phyloP scores from a whole-genome alignment of 345 rosid species.

The Aquilaria malaccensis region DNA sequence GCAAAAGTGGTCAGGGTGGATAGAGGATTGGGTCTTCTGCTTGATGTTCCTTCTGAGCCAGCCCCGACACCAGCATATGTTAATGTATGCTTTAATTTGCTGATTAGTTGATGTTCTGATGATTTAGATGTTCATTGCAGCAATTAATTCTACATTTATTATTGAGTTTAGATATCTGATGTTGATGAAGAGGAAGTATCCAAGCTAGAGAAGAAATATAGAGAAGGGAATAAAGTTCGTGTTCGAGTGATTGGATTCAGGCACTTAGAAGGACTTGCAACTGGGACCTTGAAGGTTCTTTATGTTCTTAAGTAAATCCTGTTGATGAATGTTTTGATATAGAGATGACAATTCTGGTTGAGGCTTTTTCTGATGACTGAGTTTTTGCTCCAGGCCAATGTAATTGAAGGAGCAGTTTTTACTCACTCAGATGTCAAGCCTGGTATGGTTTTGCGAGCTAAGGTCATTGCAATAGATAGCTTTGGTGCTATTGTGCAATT shows the following conservation, averaged over 20 bases:
- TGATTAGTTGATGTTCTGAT: slow-evolving; percentile 7
- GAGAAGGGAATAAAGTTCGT: slow-evolving; percentile 73
- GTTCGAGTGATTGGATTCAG: slow-evolving; percentile 75
- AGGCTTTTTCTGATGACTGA: too few relatives aligned
- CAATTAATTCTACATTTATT: slow-evolving; percentile 14
- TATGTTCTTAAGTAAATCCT: slow-evolving; percentile 8
- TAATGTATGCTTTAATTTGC: slow-evolving; percentile 43
- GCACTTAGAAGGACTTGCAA: slow-evolving; percentile 93
- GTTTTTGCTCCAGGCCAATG: slow-evolving; percentile 59
- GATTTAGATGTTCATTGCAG: slow-evolving; percentile 5
- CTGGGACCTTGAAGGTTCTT: slow-evolving; percentile 79
- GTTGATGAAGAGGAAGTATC: slow-evolving; percentile 70
- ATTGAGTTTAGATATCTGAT: slow-evolving; percentile 57
- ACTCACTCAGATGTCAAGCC: slow-evolving; percentile 96
- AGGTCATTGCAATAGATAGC: slow-evolving; percentile 60
- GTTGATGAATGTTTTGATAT: neutral
- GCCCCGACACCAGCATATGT: slow-evolving; percentile 67
- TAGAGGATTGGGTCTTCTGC: slow-evolving; percentile 73
- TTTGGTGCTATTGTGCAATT: slow-evolving; percentile 96
- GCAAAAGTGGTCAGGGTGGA: slow-evolving; percentile 88
- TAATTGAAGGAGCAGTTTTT: slow-evolving; percentile 89
- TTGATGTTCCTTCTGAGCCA: slow-evolving; percentile 74
- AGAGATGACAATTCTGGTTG: too few relatives aligned
- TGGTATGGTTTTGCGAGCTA: slow-evolving; percentile 88
- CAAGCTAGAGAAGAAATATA: slow-evolving; percentile 74